Percentiles rank a stretch among this genome's conserved stretches.
Evolutionary conservation across 2,329 filamentous ascomycete genomes (phyloP).

Genomic region (Pseudocercospora crystallina): DNA sequence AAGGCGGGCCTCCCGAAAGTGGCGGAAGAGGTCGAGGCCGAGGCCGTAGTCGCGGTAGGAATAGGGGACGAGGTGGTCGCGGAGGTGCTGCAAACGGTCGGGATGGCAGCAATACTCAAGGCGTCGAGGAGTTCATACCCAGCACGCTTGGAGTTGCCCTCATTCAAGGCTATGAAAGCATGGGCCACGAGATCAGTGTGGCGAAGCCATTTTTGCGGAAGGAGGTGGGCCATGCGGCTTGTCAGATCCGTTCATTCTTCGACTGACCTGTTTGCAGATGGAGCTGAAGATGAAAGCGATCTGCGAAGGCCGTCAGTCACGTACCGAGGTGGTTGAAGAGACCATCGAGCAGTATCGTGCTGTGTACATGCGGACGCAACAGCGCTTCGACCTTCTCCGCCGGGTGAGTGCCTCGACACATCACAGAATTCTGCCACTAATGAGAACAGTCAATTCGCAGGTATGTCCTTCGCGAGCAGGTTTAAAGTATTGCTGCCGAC

Average conservation of each 20-base stretch:
- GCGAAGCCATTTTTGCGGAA: slow-evolving; percentile 95
- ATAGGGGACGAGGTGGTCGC: slow-evolving; percentile 48
- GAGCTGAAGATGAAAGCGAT: slow-evolving; percentile 96
- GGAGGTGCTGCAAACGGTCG: slow-evolving; percentile 51
- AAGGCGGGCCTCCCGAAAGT: slow-evolving; percentile 38
- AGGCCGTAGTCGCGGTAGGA: slow-evolving; percentile 40
- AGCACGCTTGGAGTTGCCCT: slow-evolving; percentile 88
- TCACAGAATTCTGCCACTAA: too few relatives aligned
- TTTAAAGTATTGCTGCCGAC: too few relatives aligned
- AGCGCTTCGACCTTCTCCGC: slow-evolving; percentile 63
- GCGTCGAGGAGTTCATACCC: slow-evolving; percentile 84
- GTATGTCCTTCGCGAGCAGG: too few relatives aligned
- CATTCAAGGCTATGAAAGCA: slow-evolving; percentile 90
- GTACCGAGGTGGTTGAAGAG: slow-evolving; percentile 72
- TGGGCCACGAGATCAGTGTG: slow-evolving; percentile 88
- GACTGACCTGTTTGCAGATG: slow-evolving; percentile 56
- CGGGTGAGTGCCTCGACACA: too few relatives aligned
- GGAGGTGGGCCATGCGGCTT: slow-evolving; percentile 53
- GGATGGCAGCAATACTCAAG: slow-evolving; percentile 46
- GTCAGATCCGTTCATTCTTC: neutral
- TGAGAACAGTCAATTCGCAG: too few relatives aligned
- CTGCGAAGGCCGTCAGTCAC: slow-evolving; percentile 79
- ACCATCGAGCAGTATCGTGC: slow-evolving; percentile 83
- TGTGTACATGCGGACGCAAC: slow-evolving; percentile 79
- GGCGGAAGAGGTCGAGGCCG: slow-evolving; percentile 36